Conservation (phyloP, 2,329 filamentous ascomycete species). For the Sphaerulina vaccinii region DNA sequence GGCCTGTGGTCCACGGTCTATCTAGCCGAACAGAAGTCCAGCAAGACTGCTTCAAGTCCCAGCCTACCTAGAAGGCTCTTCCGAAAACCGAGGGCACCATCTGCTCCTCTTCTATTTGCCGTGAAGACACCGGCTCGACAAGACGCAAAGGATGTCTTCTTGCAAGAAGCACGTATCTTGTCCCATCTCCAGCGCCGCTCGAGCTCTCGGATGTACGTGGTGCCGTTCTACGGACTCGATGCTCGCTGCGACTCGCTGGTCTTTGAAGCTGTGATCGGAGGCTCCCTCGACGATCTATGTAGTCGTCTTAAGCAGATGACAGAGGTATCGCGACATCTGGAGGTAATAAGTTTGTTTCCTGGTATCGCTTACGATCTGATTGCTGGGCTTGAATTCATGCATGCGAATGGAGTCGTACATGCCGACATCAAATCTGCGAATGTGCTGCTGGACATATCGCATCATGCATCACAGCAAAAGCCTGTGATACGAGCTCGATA, state of each 20-base stretch:
- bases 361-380: slow-evolving; percentile 42
- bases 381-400: slow-evolving; percentile 44
- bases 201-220: slow-evolving; percentile 29
- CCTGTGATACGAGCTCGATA: slow-evolving; percentile 35
- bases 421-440: slow-evolving; percentile 52
- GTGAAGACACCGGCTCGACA: slow-evolving; percentile 36
- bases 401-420: slow-evolving; percentile 41
- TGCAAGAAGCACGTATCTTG: slow-evolving; percentile 37
- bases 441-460: slow-evolving; percentile 40
- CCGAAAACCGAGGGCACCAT: slow-evolving; percentile 16
- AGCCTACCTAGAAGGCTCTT: slow-evolving; percentile 18
- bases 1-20: slow-evolving; percentile 41
- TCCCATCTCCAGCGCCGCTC: slow-evolving; percentile 32
- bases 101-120: slow-evolving; percentile 31
- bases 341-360: slow-evolving; percentile 42
- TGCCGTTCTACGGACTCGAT: slow-evolving; percentile 39
- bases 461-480: slow-evolving; percentile 23
- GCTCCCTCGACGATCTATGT: slow-evolving; percentile 34
- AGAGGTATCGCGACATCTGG: slow-evolving; percentile 37
- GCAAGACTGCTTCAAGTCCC: slow-evolving; percentile 21
- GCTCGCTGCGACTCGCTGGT: slow-evolving; percentile 32
- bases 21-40: slow-evolving; percentile 31
- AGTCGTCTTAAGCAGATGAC: slow-evolving; percentile 34
- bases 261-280: slow-evolving; percentile 36
- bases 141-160: slow-evolving; percentile 37